Base-by-base conservation (phyloP, 2,329 filamentous ascomycete species). In the Aspergillus viridinutans region DNA sequence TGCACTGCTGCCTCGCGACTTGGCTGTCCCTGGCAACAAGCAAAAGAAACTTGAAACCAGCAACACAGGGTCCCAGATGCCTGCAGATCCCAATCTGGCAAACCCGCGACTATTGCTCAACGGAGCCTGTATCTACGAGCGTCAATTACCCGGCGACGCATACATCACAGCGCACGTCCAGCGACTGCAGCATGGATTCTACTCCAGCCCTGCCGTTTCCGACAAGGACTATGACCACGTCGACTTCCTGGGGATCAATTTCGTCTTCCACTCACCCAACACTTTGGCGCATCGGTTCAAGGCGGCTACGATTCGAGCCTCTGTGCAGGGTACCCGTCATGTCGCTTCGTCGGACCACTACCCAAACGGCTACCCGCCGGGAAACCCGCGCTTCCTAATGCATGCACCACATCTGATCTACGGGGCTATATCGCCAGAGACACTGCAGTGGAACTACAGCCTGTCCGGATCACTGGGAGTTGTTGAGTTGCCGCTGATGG, bases 321-420 rank as follows among this genome's bases (percentile, higher is more conserved):
- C 71, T 1, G 52, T 72, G 7, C 55, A 58, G 9, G 56, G 61
- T 21, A 50, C 28, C 21, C 55, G 23, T 21, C 51, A 60, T 20
- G 29, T 50, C 2, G 32, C 55, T 4, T 55, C 32, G 7, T 56
- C 60, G 17, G 23, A 47, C 2, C 48, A 40, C 3, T 25, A 50
- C 32, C 58, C 53, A 5, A 40, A 43, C 35, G 51, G 57, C n/a
- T 38, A 52, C 47, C 65, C 65, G 2, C 63, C 64, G 2, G 60
- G 57, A 10, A 72, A 69, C 50, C 76, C 79, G 6, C 69, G 72
- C 14, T 79, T 82, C 49, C 66, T 82, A 20, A 78, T 77, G 68
- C 78, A 81, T 63, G 79, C 80, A 4, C 79, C 79, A 9, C 78
- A 81, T 63, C 67, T 81, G 20, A 75, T 80, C 51, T 81, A 76